Base-by-base conservation (phyloP, 768 basidiomycete species). In the Mycena alexandri region DNA sequence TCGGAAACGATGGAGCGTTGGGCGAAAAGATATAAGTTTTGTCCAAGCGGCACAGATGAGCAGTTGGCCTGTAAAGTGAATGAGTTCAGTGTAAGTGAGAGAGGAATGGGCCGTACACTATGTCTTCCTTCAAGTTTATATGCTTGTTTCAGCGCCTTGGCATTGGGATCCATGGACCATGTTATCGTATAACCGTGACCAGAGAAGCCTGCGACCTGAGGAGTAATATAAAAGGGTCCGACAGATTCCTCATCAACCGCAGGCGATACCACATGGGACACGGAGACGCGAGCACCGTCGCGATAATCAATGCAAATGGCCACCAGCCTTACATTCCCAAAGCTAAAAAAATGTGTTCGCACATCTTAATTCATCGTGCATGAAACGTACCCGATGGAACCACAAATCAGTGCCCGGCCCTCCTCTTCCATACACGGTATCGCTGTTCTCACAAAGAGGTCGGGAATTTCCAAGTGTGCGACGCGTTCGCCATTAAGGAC, bases 241-340 rank as follows among this genome's bases (percentile, higher is more conserved):
- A 56, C 7, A 0, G 17, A 36, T n/a, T 5, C 3, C 21, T 33
- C n/a, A 2, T 42, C 9, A 0, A 47, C 29, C 29, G 14, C 1
- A 16, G 57, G 29, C 14, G 57, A 58, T 19, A 47, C 21, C 3
- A 47, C 25, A 33, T 58, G 44, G 21, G 43, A 58, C 5, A 58
- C 21, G 0, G 2, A 19, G 1, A 47, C 21, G n/a, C 22, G 43
- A 5, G 25, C 25, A 16, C 43, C 43, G 47, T 58, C 29, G 21
- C 41, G 38, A 16, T 44, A 58, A 22, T 58, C 43, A 19, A 58
- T 36, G n/a, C 10, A 33, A 25, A 58, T 58, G 9, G 33, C 57
- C 24, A 58, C 43, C 42, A 58, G 57, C 29, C 29, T 29, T 29
- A 3, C 6, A 29, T 29, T 3, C 6, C 29, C 29, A 6, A 3